Evolutionary conservation across 2,329 filamentous ascomycete species (phyloP), one percentile per base, ranked within the genome.

Genomic region (Gnomoniopsis sp.): DNA sequence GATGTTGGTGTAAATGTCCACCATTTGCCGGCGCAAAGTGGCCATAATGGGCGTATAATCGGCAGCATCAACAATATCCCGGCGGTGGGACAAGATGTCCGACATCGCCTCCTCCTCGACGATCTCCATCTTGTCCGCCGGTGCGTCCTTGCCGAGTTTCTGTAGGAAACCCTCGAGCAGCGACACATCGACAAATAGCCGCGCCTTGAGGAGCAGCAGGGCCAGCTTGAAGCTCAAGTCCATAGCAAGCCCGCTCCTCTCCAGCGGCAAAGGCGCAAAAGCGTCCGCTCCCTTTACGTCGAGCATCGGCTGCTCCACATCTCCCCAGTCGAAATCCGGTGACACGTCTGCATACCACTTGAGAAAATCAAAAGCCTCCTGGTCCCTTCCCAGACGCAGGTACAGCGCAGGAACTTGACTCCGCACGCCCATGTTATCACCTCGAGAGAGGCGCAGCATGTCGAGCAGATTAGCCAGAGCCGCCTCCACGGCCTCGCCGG

Each of bases 341-440:
- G 34, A 23, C 23, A 4, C 11, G 1, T 65, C 69, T 6, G 61
- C 65, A 70, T 70, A 81, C 77, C 75, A 81, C 66, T 78, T 81
- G 64, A 79, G 36, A 56, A 80, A 79, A 62, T 78, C 74, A 63
- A 79, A 79, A 65, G 69, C 71, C 46, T 71, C 69, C 56, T 74
- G 71, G 47, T 72, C 71, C 30, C 62, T 63, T 30, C 63, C 70
- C 7, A 73, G 65, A 23, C 68, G 68, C 36, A 73, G 65, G 49
- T 69, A 50, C 22, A 72, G 64, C 21, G 57, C 48, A 6, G 68
- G 66, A 43, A 68, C 44, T 3, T 64, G 55, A 33, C 65, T 57
- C 36, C 66, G 65, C 33, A 66, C 22, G 41, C 64, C 62, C 46
- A 66, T 22, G 23, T 64, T 60, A 53, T 70, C 67, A 22, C 57